Base-by-base conservation (phyloP, 139 green algal genomes). In the Chlamydomonas schloesseri region DNA sequence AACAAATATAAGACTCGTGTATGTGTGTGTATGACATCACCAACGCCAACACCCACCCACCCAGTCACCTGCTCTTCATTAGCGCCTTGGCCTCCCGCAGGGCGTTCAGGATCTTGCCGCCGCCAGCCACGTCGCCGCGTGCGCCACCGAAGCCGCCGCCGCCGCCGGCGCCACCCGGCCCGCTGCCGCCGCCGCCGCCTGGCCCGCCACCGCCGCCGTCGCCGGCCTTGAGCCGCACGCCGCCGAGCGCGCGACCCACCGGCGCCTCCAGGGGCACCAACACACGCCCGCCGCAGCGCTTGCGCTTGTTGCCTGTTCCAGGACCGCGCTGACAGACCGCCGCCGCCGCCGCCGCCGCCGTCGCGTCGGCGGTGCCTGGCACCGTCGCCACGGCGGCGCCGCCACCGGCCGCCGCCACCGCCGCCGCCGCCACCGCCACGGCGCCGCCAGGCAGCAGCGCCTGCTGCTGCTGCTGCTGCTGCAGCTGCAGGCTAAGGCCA, bases 51-150 rank as follows among this genome's bases (percentile, higher is more conserved):
- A 77, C 46, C 70, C 31, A 9, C 53, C 50, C 10, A n/a, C 13
- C 10, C 8, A n/a, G 64, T 21, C 68, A 85, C 79, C 79, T 64
- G 4, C 10, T 47, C 67, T 37, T 21, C 3, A 85, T 26, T 28
- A 77, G 67, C 8, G 79, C 67, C 65, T 76, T 85, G 47, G 79
- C 79, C 47, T 85, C 79, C 5, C 50, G 33, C 47, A 85, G 67
- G 33, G 79, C 65, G 23, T 85, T 85, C 20, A 68, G 67, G 47
- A 85, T 67, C 79, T 69, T 74, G 31, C n/a, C 42, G 23, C 29
- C 55, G 6, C 37, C 36, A 0, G 33, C 68, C 23, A 46, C 31
- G 8, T 36, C 18, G 55, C 62, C 26, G 11, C 24, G 62, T 23
- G 26, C 28, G 3, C 29, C 47, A 2, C 26, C 72, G 6, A 50